Evolutionary conservation across 2,329 filamentous ascomycete genomes (phyloP).

Genomic region (Colletotrichum echinochloae): DNA sequence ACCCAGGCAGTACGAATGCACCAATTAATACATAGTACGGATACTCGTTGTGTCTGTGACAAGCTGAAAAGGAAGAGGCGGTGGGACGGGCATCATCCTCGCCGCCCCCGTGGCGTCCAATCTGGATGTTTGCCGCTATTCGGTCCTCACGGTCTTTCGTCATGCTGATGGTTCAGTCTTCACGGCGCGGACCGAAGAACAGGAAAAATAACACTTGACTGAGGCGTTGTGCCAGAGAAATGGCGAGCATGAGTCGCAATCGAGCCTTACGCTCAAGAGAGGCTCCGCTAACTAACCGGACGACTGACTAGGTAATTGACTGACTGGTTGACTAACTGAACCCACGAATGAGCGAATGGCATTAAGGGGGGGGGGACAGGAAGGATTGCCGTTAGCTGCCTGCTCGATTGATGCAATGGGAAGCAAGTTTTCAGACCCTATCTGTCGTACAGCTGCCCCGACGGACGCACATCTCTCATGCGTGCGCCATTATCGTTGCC

Average conservation of each 20-base stretch:
- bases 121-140: constrained; percentile 17
- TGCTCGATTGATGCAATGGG: constrained; percentile 22
- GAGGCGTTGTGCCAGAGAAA: constrained; percentile 14
- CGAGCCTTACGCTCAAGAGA: not conserved
- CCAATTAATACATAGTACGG: not conserved
- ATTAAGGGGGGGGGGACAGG: not conserved
- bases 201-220: not conserved
- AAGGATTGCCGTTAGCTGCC: constrained; percentile 18
- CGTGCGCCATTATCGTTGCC: constrained; percentile 22
- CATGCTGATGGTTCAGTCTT: constrained; percentile 12
- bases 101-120: constrained; percentile 1
- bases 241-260: constrained; percentile 21
- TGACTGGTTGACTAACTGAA: not conserved
- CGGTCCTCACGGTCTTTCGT: constrained; percentile 22
- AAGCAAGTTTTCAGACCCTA: constrained; percentile 32
- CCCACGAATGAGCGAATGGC: not conserved
- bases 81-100: constrained; percentile 35
- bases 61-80: constrained; percentile 24
- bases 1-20: not conserved
- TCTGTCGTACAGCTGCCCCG: constrained; percentile 17
- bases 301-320: not conserved
- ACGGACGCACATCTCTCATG: constrained; percentile 32
- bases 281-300: not conserved
- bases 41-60: not conserved
- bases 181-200: constrained; percentile 17